Evolutionary conservation across 23 red algal genomes (phyloP).

Genomic region (Gracilaria domingensis): DNA sequence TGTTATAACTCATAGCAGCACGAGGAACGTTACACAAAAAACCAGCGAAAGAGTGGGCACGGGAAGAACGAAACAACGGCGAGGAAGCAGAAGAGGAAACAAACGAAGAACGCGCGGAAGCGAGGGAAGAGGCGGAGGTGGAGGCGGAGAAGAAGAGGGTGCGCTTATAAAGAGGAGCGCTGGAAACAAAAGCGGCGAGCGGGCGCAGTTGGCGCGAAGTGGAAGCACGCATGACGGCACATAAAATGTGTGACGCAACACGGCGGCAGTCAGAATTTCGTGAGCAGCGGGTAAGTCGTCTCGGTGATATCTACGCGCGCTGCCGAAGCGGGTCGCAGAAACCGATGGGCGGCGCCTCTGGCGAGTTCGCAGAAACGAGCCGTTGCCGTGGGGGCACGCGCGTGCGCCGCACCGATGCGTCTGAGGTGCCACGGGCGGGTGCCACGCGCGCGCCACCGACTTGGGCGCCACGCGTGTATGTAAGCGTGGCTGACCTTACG

Average conservation of each 20-base stretch:
- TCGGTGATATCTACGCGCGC: no score
- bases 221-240: slow-evolving; percentile 11
- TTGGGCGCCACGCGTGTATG: no score
- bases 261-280: slow-evolving; percentile 3
- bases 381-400: neutral
- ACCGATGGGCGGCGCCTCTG: neutral
- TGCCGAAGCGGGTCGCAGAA: neutral
- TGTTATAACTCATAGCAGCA: slow-evolving; percentile 27
- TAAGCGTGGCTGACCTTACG: no score
- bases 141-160: neutral
- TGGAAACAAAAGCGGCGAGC: neutral
- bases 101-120: slow-evolving; percentile 7
- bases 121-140: neutral
- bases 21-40: neutral
- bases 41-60: neutral
- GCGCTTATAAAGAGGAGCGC: neutral
- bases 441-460: neutral
- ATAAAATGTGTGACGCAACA: no score
- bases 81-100: neutral
- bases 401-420: neutral
- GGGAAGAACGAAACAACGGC: neutral
- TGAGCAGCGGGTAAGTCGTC: neutral
- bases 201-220: slow-evolving; percentile 28
- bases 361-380: neutral
- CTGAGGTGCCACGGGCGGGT: neutral